Evolutionary conservation across 768 basidiomycete species (phyloP).

Genomic region (Neoboletus brunneissimus): DNA sequence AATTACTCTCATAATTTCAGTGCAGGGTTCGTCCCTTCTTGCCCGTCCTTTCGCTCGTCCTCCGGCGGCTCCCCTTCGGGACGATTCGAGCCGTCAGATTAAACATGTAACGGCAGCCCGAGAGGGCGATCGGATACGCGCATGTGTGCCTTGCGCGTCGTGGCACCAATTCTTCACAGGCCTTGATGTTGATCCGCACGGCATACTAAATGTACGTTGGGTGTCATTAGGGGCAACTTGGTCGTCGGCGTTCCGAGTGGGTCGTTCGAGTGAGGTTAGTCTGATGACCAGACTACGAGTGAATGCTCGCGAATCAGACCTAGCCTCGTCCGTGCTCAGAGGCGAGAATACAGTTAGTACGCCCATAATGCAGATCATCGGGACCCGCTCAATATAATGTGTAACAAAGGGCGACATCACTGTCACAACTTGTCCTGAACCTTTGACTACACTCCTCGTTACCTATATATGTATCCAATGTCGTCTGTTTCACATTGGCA

Average conservation of each 20-base stretch:
- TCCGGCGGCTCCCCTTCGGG: no score
- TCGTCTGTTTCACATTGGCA: no score
- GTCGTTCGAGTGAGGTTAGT: not conserved
- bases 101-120: no score
- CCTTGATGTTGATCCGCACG: not conserved
- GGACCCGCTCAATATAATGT: no score
- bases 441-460: no score
- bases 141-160: not conserved
- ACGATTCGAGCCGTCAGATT: no score
- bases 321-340: not conserved
- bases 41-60: not conserved
- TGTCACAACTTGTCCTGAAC: no score
- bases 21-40: not conserved
- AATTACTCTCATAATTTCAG: no score
- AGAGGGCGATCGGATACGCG: not conserved
- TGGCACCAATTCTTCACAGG: not conserved
- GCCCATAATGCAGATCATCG: no score
- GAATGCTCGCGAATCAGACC: not conserved
- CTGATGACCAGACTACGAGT: no score
- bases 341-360: not conserved
- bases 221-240: not conserved
- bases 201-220: not conserved
- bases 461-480: no score
- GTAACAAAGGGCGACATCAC: no score
- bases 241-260: not conserved